Conservation (phyloP, 2,329 filamentous ascomycete species). For the Ambrosiella cleistominuta region DNA sequence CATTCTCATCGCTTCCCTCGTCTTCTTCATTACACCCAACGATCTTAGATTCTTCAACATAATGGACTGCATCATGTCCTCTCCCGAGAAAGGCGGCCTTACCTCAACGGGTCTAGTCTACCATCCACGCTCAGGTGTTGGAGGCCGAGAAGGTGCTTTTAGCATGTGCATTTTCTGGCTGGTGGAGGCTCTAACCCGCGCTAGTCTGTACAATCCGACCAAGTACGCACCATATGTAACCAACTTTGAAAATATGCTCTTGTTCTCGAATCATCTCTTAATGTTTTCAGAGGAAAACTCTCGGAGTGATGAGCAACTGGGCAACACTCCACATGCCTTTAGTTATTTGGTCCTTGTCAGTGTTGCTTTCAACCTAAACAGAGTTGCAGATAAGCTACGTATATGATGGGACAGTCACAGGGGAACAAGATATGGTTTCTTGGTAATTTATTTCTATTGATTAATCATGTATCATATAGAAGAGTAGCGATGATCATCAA, state of each 20-base stretch:
- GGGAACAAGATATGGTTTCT: background rate
- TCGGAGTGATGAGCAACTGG: slow-evolving; percentile 56
- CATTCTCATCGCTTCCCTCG: slow-evolving; percentile 57
- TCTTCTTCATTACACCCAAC: slow-evolving; percentile 64
- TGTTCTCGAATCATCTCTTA: slow-evolving; percentile 56
- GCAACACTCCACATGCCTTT: slow-evolving; percentile 66
- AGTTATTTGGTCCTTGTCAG: slow-evolving; percentile 60
- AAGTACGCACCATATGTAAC: slow-evolving; percentile 45
- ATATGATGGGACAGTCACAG: background rate
- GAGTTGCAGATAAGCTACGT: slow-evolving; percentile 19
- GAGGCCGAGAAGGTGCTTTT: slow-evolving; percentile 58
- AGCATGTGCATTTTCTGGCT: slow-evolving; percentile 75
- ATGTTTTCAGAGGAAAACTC: slow-evolving; percentile 72
- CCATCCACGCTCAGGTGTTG: slow-evolving; percentile 35
- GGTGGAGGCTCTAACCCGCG: slow-evolving; percentile 58
- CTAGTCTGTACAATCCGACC: slow-evolving; percentile 41
- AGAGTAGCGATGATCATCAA: background rate
- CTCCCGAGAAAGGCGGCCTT: slow-evolving; percentile 57
- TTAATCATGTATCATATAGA: background rate
- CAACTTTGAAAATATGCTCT: slow-evolving; percentile 58
- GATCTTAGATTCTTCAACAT: slow-evolving; percentile 60
- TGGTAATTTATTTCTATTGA: background rate
- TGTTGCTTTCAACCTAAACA: slow-evolving; percentile 59
- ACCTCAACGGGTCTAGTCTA: slow-evolving; percentile 61
- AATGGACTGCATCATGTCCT: slow-evolving; percentile 51